These are phyloP conservation scores for Chytriomyces confervae DNA, from an alignment of 192 early-diverging fungal genomes.

Conservation along the genomic window DNA sequence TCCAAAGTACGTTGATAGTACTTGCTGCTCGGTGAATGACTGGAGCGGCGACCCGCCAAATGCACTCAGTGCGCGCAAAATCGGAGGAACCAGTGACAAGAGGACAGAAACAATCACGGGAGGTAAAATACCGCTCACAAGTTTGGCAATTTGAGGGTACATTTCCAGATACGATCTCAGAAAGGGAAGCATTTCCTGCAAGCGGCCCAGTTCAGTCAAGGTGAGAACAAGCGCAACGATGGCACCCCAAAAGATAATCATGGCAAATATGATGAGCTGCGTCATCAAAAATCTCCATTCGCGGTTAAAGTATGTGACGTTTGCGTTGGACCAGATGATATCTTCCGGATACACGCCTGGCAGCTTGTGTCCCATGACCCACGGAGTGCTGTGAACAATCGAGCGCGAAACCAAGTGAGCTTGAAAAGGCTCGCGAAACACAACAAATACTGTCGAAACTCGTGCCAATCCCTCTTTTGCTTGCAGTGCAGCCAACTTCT, in stretches of 20 bases:
- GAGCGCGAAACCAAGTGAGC: conserved; percentile 81
- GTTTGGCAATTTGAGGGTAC: conserved; percentile 49
- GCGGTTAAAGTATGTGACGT: conserved; percentile 55
- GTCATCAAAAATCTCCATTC: conserved; percentile 64
- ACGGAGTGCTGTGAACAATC: conserved; percentile 64
- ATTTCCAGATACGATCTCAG: conserved; percentile 47
- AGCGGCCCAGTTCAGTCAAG: conserved; percentile 57
- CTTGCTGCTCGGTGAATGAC: conserved; percentile 63
- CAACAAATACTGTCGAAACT: conserved; percentile 78
- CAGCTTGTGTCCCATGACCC: conserved; percentile 70
- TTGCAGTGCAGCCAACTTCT: conserved; percentile 43
- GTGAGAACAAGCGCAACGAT: conserved; percentile 66
- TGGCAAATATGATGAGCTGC: conserved; percentile 51
- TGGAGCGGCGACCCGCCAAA: conserved; percentile 66
- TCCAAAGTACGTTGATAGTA: conserved; percentile 72
- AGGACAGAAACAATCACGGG: conserved; percentile 71
- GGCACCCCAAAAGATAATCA: conserved; percentile 78
- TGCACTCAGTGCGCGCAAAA: conserved; percentile 64
- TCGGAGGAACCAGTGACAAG: conserved; percentile 69
- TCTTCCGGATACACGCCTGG: conserved; percentile 72
- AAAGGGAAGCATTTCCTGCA: conserved; percentile 62
- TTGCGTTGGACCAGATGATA: conserved; percentile 83
- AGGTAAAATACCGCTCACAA: conserved; percentile 81
- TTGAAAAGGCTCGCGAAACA: conserved; percentile 75
- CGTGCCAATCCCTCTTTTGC: background rate